Evolutionary conservation across 2,329 filamentous ascomycete species (phyloP).

Genomic region (Cercospora sojina): DNA sequence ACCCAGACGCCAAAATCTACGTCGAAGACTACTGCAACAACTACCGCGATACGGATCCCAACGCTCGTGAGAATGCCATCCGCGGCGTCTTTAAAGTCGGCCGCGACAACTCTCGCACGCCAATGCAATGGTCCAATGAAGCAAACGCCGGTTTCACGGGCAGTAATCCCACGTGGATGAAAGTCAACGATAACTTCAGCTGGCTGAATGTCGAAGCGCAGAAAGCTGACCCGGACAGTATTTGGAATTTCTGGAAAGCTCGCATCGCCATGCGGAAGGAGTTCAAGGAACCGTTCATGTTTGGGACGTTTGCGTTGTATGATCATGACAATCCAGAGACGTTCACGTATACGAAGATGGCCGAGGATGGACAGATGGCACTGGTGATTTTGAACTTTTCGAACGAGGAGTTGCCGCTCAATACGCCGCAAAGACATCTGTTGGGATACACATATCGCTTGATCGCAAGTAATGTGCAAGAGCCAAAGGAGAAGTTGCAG

Average conservation of each 20-base stretch:
- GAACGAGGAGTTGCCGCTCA: conserved; percentile 28
- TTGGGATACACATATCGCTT: conserved; percentile 29
- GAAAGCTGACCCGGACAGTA: conserved; percentile 48
- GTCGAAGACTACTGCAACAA: conserved; percentile 67
- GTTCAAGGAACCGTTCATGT: conserved; percentile 63
- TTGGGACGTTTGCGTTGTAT: conserved; percentile 62
- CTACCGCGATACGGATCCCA: conserved; percentile 42
- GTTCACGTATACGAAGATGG: conserved; percentile 51
- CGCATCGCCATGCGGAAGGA: conserved; percentile 56
- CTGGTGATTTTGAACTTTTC: conserved; percentile 44
- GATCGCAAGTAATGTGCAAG: conserved; percentile 49
- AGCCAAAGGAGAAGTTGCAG: conserved; percentile 30
- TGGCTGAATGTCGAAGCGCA: conserved; percentile 63
- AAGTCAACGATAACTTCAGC: conserved; percentile 61
- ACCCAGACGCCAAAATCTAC: conserved; percentile 26
- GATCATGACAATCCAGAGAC: conserved; percentile 53
- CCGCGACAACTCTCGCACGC: conserved; percentile 68
- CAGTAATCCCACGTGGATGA: conserved; percentile 65
- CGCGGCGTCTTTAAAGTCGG: conserved; percentile 58
- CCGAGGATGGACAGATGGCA: conserved; percentile 32
- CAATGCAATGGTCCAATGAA: conserved; percentile 67
- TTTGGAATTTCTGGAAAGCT: conserved; percentile 61
- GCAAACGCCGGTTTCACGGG: conserved; percentile 65
- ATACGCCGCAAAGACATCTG: conserved; percentile 24
- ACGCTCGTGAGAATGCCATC: conserved; percentile 40